Conservation (phyloP, 2,329 filamentous ascomycete species). For the Xylariales sp. region DNA sequence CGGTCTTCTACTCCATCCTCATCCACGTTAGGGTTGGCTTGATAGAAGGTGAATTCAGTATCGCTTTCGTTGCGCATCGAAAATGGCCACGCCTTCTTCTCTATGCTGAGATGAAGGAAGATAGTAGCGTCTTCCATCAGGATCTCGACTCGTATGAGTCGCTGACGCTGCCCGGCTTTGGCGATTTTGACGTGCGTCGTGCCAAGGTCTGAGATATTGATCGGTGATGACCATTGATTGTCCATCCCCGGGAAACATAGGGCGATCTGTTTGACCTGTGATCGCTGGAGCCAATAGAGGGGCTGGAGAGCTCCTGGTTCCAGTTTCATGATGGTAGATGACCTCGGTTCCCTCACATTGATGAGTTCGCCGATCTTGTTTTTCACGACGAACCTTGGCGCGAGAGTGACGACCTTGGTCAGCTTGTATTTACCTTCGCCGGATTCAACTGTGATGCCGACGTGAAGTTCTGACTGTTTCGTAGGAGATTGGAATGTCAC, state of each 20-base stretch:
- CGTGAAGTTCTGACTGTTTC: slow-evolving; percentile 83
- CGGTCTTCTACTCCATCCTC: slow-evolving; percentile 87
- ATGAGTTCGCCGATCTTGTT: slow-evolving; percentile 92
- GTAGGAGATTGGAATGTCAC: slow-evolving; percentile 81
- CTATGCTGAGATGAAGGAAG: slow-evolving; percentile 89
- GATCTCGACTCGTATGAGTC: slow-evolving; percentile 86
- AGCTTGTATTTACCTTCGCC: slow-evolving; percentile 98
- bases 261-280: slow-evolving; percentile 86
- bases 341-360: slow-evolving; percentile 90
- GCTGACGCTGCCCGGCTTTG: slow-evolving; percentile 88
- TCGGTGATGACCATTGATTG: slow-evolving; percentile 97
- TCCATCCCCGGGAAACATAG: slow-evolving; percentile 93
- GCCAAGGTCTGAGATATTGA: slow-evolving; percentile 95
- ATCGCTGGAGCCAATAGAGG: slow-evolving; percentile 88
- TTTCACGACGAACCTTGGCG: slow-evolving; percentile 92
- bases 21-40: slow-evolving; percentile 91
- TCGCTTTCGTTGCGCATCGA: slow-evolving; percentile 99
- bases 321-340: slow-evolving; percentile 83
- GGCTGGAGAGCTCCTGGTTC: slow-evolving; percentile 84
- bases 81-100: slow-evolving; percentile 97
- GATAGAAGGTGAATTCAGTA: slow-evolving; percentile 95
- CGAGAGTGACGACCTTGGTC: slow-evolving; percentile 93
- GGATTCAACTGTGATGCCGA: slow-evolving; percentile 88
- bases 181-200: slow-evolving; percentile 94
- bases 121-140: slow-evolving; percentile 93